Evolutionary conservation across 1,284 basidiomycete genomes (phyloP), one percentile per base, ranked within the genome.

Genomic region (Takashimella tepidaria): DNA sequence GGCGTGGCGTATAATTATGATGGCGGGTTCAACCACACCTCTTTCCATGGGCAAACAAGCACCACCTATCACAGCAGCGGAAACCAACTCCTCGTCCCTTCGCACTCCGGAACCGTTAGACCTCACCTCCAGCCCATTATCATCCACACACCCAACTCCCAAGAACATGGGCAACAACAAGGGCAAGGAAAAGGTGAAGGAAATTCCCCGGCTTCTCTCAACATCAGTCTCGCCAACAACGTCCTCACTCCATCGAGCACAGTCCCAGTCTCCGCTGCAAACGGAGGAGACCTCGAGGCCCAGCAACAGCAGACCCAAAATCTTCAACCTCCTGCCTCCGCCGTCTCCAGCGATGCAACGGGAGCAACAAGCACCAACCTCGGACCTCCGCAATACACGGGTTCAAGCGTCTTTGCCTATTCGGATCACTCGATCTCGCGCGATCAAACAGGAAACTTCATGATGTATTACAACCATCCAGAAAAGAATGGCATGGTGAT

Each of bases 1-100:
- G 56, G 65, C 41, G 63, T 69, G 62, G 68, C 66, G 62, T 62
- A 60, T 54, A 16, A 50, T 48, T 61, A 62, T 64, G 31, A 45
- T 46, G 64, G 64, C 60, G 70, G 69, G 22, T 63, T 62, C 58
- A 54, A 55, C 45, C 54, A 56, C 48, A 53, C 50, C 42, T 43
- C 49, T 31, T 56, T 58, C 23, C 54, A 51, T 12, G 16, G 49
- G 13, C 26, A 44, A 6, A 41, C 52, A 26, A 51, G 27, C 40
- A 31, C 26, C n/a, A 20, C 23, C 12, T 44, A 37, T 37, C 45
- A 46, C 3, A 43, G 8, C 42, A 46, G 31, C 12, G 53, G 49
- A 12, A 51, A 49, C 31, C 51, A 57, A 47, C 41, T 53, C 31
- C 31, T 37, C 31, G 31, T 37, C 16, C 31, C 31, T 16, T 37